Conservation (phyloP, 1,284 basidiomycete genomes). For the Malassezia slooffiae region DNA sequence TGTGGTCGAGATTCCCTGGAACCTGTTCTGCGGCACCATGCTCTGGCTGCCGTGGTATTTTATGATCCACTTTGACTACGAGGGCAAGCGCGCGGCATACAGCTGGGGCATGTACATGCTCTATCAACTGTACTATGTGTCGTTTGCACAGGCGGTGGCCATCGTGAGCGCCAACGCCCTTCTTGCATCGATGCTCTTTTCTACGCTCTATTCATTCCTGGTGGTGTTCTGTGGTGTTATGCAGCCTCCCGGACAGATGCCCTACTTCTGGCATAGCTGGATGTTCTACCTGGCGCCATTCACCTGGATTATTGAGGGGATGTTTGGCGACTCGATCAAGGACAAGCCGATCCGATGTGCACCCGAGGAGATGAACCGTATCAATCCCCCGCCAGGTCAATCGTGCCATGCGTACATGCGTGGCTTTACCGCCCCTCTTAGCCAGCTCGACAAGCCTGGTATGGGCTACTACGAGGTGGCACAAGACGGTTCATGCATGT, state of each 20-base stretch:
- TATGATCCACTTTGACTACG: slow-evolving; percentile 12
- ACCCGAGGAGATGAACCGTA: slow-evolving; percentile 54
- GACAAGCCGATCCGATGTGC: slow-evolving; percentile 61
- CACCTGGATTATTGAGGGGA: slow-evolving; percentile 32
- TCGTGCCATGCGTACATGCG: slow-evolving; percentile 54
- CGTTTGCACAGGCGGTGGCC: slow-evolving; percentile 60
- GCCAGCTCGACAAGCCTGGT: slow-evolving; percentile 8
- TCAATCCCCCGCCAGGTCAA: slow-evolving; percentile 62
- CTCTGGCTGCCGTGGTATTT: slow-evolving; percentile 22
- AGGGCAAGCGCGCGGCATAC: slow-evolving; percentile 16
- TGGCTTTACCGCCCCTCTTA: slow-evolving; percentile 35
- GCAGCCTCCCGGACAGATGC: slow-evolving; percentile 51
- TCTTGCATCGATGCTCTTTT: slow-evolving; percentile 59
- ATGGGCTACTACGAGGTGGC: too few relatives aligned
- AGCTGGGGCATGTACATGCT: slow-evolving; percentile 17
- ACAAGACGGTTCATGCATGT: slow-evolving; percentile 52
- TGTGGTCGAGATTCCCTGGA: slow-evolving; percentile 19
- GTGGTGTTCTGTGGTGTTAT: slow-evolving; percentile 55
- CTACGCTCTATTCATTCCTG: slow-evolving; percentile 57
- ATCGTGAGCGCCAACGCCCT: slow-evolving; percentile 58
- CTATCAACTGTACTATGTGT: slow-evolving; percentile 58
- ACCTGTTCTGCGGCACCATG: slow-evolving; percentile 12
- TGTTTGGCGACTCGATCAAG: slow-evolving; percentile 68
- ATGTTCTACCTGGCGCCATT: slow-evolving; percentile 16
- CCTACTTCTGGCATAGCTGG: slow-evolving; percentile 12